Base-by-base conservation (phyloP, 2,329 filamentous ascomycete genomes). In the Plectosphaerella plurivora region DNA sequence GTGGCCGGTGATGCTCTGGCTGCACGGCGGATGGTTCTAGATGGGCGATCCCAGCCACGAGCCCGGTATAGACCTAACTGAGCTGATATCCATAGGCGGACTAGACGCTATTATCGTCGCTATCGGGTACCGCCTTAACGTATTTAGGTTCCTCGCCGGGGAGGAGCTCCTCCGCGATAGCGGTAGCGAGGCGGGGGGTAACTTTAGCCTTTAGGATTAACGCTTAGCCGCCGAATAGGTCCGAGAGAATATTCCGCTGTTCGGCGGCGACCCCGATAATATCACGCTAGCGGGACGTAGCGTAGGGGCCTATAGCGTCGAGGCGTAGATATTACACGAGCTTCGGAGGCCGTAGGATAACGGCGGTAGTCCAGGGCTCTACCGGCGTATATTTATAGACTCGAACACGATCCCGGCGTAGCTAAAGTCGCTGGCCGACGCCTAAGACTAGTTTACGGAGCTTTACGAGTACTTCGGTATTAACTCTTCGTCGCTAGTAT, bases 171-270 rank as follows among this genome's bases (percentile, higher is more conserved):
- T 62, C 1, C 46, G 50, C 0, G 63, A 67, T 8, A 63, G 61
- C 45, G 25, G 25, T 24, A 33, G 44, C 28, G 20, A 51, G 15
- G 45, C 59, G 42, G 18, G 51, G 44, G 15, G 24, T 44, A 83
- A 83, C 53, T 59, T 78, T 2, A 79, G 77, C 1, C 62, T 83
- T 6, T 67, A 73, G 8, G 80, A 85, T 58, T 79, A 83, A 57
- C 71, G 79, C 3, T 57, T 72, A 14, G 77, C 75, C 0, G 60
- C 81, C 0, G 73, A 81, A 61, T 82, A 78, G 79, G 63, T 78
- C 0, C 67, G 67, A 3, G 66, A 73, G 41, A 79, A 82, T 58
- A 75, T 81, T 20, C 68, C 60, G 11, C 62, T 64, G 14, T 42
- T 42, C 39, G 39, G 39, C 14, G 39, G 57, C 60, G 62, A 69